Conservation (phyloP, 1,139 yeast species). For the Blastobotrys proliferans region DNA sequence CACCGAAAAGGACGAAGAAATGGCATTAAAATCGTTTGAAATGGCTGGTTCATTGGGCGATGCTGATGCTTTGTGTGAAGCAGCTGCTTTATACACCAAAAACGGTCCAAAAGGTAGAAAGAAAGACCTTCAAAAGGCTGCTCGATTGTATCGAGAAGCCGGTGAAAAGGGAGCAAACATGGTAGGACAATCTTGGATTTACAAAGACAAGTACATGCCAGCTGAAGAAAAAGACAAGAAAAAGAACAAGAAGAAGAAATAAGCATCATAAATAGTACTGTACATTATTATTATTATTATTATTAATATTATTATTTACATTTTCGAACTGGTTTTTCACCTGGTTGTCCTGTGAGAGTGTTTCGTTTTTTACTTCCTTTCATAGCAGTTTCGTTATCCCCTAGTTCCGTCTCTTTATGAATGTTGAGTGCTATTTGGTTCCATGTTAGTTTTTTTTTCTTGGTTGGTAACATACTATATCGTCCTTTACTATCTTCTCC, state of each 20-base stretch:
- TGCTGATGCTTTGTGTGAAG: conserved; percentile 62
- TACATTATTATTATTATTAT: neutral
- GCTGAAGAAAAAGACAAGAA: conserved; percentile 23
- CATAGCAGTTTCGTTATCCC: conserved; percentile 71
- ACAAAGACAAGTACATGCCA: conserved; percentile 60
- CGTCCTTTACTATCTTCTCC: conserved; percentile 41
- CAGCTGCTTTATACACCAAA: conserved; percentile 66
- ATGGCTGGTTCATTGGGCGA: conserved; percentile 69
- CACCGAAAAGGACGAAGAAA: conserved; percentile 47
- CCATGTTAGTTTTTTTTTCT: neutral
- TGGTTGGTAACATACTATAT: conserved; percentile 28
- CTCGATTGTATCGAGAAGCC: conserved; percentile 67
- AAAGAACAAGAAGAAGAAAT: conserved; percentile 11
- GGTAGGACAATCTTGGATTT: conserved; percentile 75
- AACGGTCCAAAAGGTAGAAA: conserved; percentile 51
- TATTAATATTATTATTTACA: conserved; percentile 2
- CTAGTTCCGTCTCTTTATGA: conserved; percentile 80
- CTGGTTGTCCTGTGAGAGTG: conserved; percentile 9
- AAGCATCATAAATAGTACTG: neutral
- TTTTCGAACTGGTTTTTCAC: conserved; percentile 6
- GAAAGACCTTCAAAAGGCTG: conserved; percentile 61
- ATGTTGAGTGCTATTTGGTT: conserved; percentile 28
- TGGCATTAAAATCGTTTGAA: conserved; percentile 59
- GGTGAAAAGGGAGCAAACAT: conserved; percentile 61
- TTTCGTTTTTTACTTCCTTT: conserved; percentile 16